These are phyloP conservation scores for Alternaria brassicae DNA, from an alignment of 2,329 filamentous ascomycete genomes.

Conservation along the genomic window DNA sequence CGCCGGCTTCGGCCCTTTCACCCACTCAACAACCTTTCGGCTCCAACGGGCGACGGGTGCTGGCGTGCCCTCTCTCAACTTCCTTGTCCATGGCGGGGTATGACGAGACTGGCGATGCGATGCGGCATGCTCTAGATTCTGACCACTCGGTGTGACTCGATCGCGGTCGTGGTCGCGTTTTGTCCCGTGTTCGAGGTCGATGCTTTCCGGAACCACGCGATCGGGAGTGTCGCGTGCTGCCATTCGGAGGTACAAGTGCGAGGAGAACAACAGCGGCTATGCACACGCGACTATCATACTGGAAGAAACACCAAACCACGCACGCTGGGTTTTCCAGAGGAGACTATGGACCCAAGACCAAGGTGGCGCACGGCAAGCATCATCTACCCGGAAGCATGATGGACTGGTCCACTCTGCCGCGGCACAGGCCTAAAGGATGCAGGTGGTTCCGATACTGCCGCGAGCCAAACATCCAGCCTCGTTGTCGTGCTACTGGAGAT, in stretches of 20 bases:
- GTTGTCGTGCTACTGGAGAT: background rate
- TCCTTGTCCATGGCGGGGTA: slow-evolving; percentile 18
- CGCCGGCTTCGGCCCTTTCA: slow-evolving; percentile 55
- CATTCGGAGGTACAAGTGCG: background rate
- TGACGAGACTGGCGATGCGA: slow-evolving; percentile 7
- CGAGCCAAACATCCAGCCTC: background rate
- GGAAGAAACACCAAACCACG: background rate
- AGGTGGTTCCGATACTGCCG: background rate
- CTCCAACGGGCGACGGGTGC: slow-evolving; percentile 23
- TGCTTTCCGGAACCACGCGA: slow-evolving; percentile 5
- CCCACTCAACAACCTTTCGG: slow-evolving; percentile 50
- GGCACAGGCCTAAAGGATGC: background rate
- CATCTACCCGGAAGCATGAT: slow-evolving; percentile 3
- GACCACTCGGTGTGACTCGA: slow-evolving; percentile 1
- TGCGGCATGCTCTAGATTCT: background rate
- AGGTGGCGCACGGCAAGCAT: slow-evolving; percentile 8
- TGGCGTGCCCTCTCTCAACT: slow-evolving; percentile 22
- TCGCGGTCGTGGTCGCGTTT: slow-evolving; percentile 3
- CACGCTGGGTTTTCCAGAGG: background rate
- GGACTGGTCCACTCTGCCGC: slow-evolving; percentile 1
- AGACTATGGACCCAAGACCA: background rate
- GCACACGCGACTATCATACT: slow-evolving; percentile 4
- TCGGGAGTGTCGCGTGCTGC: slow-evolving; percentile 9
- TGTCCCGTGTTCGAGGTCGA: slow-evolving; percentile 19
- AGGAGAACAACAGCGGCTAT: background rate